Percentiles rank a stretch among this genome's conserved stretches.
Conservation (phyloP, 1,284 basidiomycete genomes). For the Heliocybe sulcata region DNA sequence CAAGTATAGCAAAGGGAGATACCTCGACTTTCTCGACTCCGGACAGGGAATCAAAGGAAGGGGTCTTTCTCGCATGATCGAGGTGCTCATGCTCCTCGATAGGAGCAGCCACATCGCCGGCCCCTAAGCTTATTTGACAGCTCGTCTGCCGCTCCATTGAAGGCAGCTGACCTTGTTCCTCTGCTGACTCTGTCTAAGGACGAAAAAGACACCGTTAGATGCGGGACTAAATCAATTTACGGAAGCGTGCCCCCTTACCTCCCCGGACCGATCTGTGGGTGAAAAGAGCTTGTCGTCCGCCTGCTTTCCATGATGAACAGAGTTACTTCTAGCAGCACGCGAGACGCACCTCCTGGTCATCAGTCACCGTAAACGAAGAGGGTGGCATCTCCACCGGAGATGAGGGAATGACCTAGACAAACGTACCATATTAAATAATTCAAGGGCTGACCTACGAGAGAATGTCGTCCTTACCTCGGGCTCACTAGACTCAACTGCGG, state of each 20-base stretch:
- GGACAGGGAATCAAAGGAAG: constrained; percentile 45
- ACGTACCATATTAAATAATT: constrained; percentile 10
- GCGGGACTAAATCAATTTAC: neutral
- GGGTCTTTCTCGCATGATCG: constrained; percentile 23
- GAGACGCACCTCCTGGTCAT: neutral
- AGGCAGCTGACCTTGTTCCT: neutral
- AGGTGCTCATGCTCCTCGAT: neutral
- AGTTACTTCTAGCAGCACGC: neutral
- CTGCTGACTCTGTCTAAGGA: neutral
- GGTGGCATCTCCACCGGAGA: neutral
- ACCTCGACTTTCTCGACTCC: constrained; percentile 51
- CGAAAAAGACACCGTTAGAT: neutral
- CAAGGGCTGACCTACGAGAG: neutral
- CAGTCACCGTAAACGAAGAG: neutral
- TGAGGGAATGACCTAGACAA: neutral
- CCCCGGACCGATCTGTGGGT: neutral
- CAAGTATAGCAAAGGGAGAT: constrained; percentile 13
- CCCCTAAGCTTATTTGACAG: too few relatives aligned
- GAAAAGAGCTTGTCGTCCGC: neutral
- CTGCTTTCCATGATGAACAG: neutral
- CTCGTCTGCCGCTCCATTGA: neutral
- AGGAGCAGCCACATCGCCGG: too few relatives aligned
- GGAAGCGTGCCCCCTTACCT: neutral
- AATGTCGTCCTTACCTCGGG: constrained; percentile 4
- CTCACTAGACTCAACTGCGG: neutral